Evolutionary conservation across 2,329 filamentous ascomycete genomes (phyloP), one percentile per base, ranked within the genome.

Genomic region (Huntiella omanensis): DNA sequence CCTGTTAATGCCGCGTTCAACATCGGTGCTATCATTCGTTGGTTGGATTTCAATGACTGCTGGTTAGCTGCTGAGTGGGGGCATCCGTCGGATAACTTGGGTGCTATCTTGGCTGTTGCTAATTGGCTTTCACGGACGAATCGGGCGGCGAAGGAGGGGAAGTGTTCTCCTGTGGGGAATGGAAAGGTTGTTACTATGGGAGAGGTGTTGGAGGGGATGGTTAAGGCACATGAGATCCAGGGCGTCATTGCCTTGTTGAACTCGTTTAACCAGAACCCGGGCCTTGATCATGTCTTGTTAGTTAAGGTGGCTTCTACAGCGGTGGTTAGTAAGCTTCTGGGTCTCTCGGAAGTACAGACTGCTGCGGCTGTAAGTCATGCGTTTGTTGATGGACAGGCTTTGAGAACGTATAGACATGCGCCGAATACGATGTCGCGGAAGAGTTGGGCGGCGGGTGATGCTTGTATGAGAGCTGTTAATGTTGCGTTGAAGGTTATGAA

Each of bases 21-120:
- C 73, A 96, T 98, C 57, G 91, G 91, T 57, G 83, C 91, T 58
- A 93, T 94, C 80, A 94, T 98, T 68, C 76, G 91, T 60, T 98
- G 91, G 91, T 76, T 98, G 58, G 91, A 98, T 69, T 98, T 96
- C 75, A 98, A 98, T 64, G 91, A 98, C 74, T 96, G 91, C 76
- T 98, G 88, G 91, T 73, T 96, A 53, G 91, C 88, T 39, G 91
- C 91, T 48, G 91, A 98, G 69, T 98, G 91, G 91, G 91, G 91
- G 49, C 91, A 98, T 65, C 91, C 91, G 52, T 95, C 87, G 4
- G 91, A 98, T 70, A 98, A 98, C 71, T 65, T 98, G 55, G 91
- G 91, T 52, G 91, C 88, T 57, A 98, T 98, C 60, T 76, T 98
- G 52, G 85, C 88, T 40, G 87, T 95, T 45, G 85, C 91, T 50